phyloP scores from a whole-genome alignment of 257 asterid species.

The Solanum commersonii region DNA sequence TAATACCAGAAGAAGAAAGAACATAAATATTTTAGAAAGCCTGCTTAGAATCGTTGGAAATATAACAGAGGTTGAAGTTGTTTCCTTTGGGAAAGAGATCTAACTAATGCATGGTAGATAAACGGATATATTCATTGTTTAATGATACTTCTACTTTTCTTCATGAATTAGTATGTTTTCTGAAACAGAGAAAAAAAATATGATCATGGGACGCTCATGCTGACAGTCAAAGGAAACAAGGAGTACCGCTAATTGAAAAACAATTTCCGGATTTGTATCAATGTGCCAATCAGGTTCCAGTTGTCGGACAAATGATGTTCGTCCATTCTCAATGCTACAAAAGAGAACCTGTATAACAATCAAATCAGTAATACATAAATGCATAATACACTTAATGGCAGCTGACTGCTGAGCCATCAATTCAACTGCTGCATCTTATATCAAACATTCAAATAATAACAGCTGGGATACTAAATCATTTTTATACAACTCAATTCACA shows the following conservation, averaged over 20 bases:
- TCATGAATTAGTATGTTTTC: background rate
- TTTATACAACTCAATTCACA: background rate
- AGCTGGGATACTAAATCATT: background rate
- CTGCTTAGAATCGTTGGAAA: background rate
- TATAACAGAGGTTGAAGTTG: background rate
- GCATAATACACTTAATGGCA: background rate
- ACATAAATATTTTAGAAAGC: background rate
- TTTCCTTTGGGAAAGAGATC: background rate
- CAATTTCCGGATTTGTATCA: constrained; percentile 76
- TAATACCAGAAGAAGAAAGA: background rate
- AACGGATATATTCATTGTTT: background rate
- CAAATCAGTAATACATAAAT: background rate
- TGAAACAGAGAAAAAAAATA: background rate
- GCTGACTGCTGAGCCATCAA: background rate
- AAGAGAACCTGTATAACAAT: constrained; percentile 73
- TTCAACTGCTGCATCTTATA: background rate
- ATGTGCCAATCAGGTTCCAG: constrained; percentile 99
- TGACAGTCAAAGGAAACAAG: background rate
- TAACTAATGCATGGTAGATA: background rate
- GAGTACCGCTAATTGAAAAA: constrained; percentile 71
- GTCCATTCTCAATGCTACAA: constrained; percentile 82
- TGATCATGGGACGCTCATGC: background rate
- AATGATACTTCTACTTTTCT: background rate
- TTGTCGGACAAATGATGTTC: constrained; percentile 85
- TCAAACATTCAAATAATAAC: background rate